A percentile compares a stretch with the other conserved stretches of the same genome.
phyloP scores from a whole-genome alignment of 129 eudicot genomes.

The Silybum marianum region DNA sequence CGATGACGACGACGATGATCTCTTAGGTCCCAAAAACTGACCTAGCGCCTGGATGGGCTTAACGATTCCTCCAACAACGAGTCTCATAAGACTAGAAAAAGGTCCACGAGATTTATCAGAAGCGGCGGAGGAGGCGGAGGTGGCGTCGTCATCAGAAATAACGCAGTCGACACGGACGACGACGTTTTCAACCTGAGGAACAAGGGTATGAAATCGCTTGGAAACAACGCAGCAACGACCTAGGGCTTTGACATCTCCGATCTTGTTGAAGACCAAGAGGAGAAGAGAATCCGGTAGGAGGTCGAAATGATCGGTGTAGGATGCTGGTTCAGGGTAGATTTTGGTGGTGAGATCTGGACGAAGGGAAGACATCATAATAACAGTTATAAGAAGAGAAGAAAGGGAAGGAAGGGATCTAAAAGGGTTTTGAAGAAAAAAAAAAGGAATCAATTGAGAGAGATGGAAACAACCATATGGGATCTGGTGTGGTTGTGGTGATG shows the following conservation, averaged over 20 bases:
- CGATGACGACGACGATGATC: neutral
- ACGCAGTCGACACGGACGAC: constrained; percentile 90
- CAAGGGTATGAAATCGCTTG: constrained; percentile 59
- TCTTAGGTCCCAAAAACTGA: constrained; percentile 51
- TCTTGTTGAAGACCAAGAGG: constrained; percentile 69
- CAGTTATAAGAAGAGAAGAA: no score
- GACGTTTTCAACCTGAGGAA: constrained; percentile 86
- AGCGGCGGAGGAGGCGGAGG: constrained; percentile 33
- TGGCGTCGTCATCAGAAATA: constrained; percentile 80
- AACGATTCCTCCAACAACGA: constrained; percentile 51
- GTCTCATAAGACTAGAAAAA: constrained; percentile 46
- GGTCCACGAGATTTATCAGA: constrained; percentile 62
- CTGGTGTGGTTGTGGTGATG: no score
- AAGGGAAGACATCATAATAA: constrained; percentile 33
- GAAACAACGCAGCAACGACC: constrained; percentile 84
- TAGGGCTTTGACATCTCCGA: constrained; percentile 83
- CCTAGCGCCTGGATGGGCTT: constrained; percentile 76
- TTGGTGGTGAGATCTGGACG: constrained; percentile 57
- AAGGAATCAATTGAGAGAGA: neutral
- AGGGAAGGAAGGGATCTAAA: no score
- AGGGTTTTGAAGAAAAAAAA: no score
- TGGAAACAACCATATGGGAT: neutral
- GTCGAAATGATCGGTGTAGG: constrained; percentile 66
- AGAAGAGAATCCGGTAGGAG: constrained; percentile 71
- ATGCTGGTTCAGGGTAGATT: constrained; percentile 62